Conservation (phyloP, 495 filamentous ascomycete species). For the Neurospora sp. region DNA sequence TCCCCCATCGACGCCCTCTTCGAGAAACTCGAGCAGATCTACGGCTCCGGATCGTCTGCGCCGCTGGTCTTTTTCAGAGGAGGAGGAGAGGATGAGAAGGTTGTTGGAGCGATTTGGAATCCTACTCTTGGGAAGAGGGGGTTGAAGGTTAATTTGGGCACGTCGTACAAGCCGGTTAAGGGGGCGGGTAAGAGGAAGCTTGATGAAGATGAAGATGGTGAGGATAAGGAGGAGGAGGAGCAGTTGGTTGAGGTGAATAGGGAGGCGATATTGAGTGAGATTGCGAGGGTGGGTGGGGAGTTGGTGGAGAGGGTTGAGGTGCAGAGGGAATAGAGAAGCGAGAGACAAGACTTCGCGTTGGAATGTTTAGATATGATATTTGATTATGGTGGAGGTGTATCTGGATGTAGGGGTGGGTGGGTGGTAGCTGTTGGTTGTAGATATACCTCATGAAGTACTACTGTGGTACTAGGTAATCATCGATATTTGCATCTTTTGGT, state of each 20-base stretch:
- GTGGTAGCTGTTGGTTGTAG: too few relatives aligned
- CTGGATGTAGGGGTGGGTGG: too few relatives aligned
- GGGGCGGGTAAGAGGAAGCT: background rate
- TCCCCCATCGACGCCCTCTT: constrained; percentile 44
- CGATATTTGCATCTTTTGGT: too few relatives aligned
- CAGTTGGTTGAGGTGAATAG: constrained; percentile 56
- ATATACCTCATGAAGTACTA: too few relatives aligned
- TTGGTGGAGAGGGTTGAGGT: constrained; percentile 47
- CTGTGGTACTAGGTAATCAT: too few relatives aligned
- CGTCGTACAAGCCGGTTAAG: constrained; percentile 50
- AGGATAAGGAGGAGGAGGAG: constrained; percentile 18
- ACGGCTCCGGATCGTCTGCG: constrained; percentile 42
- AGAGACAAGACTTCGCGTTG: too few relatives aligned
- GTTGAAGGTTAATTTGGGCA: constrained; percentile 60
- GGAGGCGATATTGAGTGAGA: constrained; percentile 68
- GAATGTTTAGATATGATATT: too few relatives aligned
- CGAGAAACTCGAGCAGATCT: constrained; percentile 39
- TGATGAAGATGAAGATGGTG: constrained; percentile 8
- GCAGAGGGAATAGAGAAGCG: constrained; percentile 5
- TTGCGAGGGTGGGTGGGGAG: constrained; percentile 56
- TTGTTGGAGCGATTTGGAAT: constrained; percentile 78
- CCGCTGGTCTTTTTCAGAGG: constrained; percentile 68
- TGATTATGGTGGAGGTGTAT: too few relatives aligned
- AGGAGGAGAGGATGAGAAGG: constrained; percentile 37
- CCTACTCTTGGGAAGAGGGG: constrained; percentile 44